Evolutionary conservation across 1,284 basidiomycete genomes (phyloP).

Genomic region (Cerrena zonata): DNA sequence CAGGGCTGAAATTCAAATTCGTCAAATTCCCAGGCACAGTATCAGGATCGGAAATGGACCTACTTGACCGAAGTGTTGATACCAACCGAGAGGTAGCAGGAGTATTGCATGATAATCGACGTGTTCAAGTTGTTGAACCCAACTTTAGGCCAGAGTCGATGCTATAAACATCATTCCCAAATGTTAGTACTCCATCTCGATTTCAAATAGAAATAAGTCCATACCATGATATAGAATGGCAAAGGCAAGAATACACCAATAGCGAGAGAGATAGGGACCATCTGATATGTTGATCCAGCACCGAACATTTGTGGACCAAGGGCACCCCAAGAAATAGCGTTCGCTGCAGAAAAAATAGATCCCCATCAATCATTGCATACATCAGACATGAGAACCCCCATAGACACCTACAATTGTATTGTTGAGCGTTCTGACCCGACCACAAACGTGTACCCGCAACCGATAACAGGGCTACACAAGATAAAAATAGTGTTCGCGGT

Average conservation of each 20-base stretch:
- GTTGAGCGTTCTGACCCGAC: constrained; percentile 52
- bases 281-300: constrained; percentile 40
- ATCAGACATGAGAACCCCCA: too few species aligned
- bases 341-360: constrained; percentile 29
- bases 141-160: constrained; percentile 42
- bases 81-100: constrained; percentile 16
- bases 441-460: constrained; percentile 33
- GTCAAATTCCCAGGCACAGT: too few species aligned
- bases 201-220: constrained; percentile 3
- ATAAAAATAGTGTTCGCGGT: not conserved
- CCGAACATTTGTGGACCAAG: constrained; percentile 49
- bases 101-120: constrained; percentile 33
- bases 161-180: constrained; percentile 24
- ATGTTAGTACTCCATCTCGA: not conserved
- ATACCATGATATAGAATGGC: constrained; percentile 39
- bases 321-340: constrained; percentile 57
- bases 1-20: too few species aligned
- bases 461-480: constrained; percentile 25
- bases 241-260: constrained; percentile 48
- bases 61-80: constrained; percentile 48
- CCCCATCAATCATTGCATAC: not conserved
- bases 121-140: constrained; percentile 44
- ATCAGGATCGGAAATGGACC: constrained; percentile 25
- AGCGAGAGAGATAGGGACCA: constrained; percentile 48
- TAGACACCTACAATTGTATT: constrained; percentile 32